Evolutionary conservation across 78 protist species (phyloP).

Genomic region (Dictyostelium discoideum): DNA sequence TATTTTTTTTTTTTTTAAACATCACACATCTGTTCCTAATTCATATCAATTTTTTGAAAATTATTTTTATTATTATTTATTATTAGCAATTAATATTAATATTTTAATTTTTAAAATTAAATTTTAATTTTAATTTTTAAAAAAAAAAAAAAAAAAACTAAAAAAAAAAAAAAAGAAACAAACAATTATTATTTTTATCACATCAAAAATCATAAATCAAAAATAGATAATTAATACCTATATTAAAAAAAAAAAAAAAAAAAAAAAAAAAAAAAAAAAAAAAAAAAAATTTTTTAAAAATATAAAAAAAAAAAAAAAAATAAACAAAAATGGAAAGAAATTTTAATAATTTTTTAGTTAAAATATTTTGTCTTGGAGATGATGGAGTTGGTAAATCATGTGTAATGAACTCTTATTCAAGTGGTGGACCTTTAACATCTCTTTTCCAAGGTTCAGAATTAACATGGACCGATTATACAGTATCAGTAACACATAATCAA

Average conservation of each 20-base stretch:
- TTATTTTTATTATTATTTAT: neutral
- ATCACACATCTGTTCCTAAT: conserved; percentile 9
- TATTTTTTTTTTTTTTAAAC: neutral
- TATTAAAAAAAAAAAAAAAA: neutral
- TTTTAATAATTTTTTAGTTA: neutral
- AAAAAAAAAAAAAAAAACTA: neutral
- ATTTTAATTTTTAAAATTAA: neutral
- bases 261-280: neutral
- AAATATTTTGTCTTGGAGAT: neutral
- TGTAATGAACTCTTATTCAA: neutral
- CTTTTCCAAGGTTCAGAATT: neutral
- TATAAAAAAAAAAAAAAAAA: neutral
- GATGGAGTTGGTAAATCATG: neutral
- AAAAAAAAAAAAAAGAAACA: neutral
- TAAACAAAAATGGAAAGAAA: neutral
- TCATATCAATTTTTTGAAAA: neutral
- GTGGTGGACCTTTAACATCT: neutral
- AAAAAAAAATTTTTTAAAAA: too few relatives aligned
- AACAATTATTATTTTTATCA: neutral
- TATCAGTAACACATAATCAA: neutral
- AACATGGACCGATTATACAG: neutral
- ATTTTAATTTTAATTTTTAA: neutral
- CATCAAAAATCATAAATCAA: neutral
- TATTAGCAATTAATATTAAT: neutral
- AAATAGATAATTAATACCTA: neutral